A percentile compares a stretch with the other conserved stretches of the same genome.
phyloP scores from a whole-genome alignment of 495 filamentous ascomycete genomes.

The Penicillium macrosclerotiorum region DNA sequence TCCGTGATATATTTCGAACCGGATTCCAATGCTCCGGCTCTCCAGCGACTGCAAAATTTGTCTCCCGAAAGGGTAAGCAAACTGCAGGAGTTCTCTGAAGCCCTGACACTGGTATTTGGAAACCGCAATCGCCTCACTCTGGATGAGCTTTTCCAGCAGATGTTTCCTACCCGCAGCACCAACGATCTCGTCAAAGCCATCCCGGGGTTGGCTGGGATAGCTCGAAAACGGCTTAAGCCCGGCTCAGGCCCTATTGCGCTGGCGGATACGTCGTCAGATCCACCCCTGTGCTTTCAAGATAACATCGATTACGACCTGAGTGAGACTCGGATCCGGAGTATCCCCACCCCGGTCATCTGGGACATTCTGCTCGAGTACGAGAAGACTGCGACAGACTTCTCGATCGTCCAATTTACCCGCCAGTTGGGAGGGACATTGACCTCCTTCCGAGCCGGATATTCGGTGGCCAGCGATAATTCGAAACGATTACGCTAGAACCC shows the following conservation, averaged over 20 bases:
- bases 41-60: too few species aligned
- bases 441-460: constrained; percentile 18
- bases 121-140: constrained; percentile 20
- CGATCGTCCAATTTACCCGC: constrained; percentile 25
- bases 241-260: constrained; percentile 23
- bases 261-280: constrained; percentile 14
- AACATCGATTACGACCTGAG: constrained; percentile 40
- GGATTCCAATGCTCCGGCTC: constrained; percentile 18
- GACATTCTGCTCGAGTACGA: constrained; percentile 35
- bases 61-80: constrained; percentile 6
- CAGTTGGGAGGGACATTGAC: constrained; percentile 38
- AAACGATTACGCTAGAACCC: background rate
- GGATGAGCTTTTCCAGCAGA: constrained; percentile 18
- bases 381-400: constrained; percentile 12
- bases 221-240: constrained; percentile 29
- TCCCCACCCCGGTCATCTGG: constrained; percentile 25
- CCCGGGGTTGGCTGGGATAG: constrained; percentile 32
- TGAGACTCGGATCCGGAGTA: constrained; percentile 21
- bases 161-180: constrained; percentile 25
- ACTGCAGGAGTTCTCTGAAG: constrained; percentile 24
- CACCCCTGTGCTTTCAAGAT: constrained; percentile 27
- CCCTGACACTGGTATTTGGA: constrained; percentile 21
- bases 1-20: constrained; percentile 40
- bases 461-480: too few species aligned
- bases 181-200: constrained; percentile 33